Evolutionary conservation across 192 early-diverging fungal species (phyloP).

Genomic region (Mortierella alpina): DNA sequence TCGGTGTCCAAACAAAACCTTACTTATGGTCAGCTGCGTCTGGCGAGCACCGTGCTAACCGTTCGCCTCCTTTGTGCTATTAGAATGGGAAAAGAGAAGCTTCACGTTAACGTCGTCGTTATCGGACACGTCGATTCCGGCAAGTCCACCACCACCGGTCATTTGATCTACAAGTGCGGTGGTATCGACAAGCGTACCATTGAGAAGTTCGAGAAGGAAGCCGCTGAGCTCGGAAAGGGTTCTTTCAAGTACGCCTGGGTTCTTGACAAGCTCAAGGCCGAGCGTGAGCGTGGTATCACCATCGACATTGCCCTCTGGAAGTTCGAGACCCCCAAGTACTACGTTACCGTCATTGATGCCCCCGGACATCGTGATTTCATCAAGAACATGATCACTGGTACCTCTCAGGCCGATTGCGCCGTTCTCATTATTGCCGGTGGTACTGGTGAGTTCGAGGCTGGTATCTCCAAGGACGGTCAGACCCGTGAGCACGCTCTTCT

Average conservation of each 20-base stretch:
- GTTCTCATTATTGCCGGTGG: constrained; percentile 95
- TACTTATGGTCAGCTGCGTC: background rate
- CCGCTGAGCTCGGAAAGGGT: constrained; percentile 98
- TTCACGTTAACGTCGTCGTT: constrained; percentile 94
- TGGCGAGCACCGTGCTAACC: too few species aligned
- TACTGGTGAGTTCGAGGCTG: constrained; percentile 92
- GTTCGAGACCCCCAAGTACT: constrained; percentile 96
- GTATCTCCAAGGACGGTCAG: constrained; percentile 99
- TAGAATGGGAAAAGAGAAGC: constrained; percentile 81
- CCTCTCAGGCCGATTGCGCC: constrained; percentile 97
- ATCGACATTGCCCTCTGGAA: constrained; percentile 99
- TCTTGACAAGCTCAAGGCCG: constrained; percentile 98
- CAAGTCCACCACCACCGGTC: constrained; percentile 99
- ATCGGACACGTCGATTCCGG: constrained; percentile 99
- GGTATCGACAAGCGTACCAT: constrained; percentile 99
- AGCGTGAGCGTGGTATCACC: constrained; percentile 99
- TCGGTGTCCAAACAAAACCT: background rate
- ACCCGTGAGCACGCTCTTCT: constrained; percentile 99
- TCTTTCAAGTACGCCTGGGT: constrained; percentile 99
- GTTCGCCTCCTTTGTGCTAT: background rate
- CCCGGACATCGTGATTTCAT: constrained; percentile 99
- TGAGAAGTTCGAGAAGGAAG: constrained; percentile 99
- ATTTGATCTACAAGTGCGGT: constrained; percentile 99
- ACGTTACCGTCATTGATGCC: constrained; percentile 99
- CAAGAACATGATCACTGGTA: constrained; percentile 99